Evolutionary conservation across 2,329 filamentous ascomycete species (phyloP).

Genomic region (Sclerotinia glacialis): DNA sequence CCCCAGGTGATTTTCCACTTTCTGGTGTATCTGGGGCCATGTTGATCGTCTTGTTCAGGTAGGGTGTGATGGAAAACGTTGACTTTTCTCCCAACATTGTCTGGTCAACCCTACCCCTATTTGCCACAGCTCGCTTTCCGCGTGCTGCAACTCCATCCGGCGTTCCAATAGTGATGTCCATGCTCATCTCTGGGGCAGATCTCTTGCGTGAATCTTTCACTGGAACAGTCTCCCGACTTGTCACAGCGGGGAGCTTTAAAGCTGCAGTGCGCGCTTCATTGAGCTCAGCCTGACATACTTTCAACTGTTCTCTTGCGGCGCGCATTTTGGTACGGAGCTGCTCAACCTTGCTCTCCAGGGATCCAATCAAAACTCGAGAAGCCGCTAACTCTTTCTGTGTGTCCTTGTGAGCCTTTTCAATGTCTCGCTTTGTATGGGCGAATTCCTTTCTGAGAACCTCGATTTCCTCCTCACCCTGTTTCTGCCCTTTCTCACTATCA

Average conservation of each 20-base stretch:
- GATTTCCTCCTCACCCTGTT: conserved; percentile 46
- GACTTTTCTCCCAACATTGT: conserved; percentile 79
- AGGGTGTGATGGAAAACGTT: conserved; percentile 89
- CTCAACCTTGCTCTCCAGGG: conserved; percentile 40
- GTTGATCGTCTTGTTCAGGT: conserved; percentile 72
- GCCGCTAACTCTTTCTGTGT: conserved; percentile 37
- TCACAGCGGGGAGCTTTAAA: conserved; percentile 24
- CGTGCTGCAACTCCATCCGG: conserved; percentile 48
- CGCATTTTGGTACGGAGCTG: conserved; percentile 48
- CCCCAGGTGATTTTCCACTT: conserved; percentile 6
- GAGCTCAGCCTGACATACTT: conserved; percentile 54
- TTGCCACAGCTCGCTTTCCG: conserved; percentile 46
- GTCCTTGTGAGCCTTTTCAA: conserved; percentile 30
- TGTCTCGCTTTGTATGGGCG: conserved; percentile 38
- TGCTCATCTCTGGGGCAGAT: conserved; percentile 45
- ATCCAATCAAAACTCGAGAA: conserved; percentile 62
- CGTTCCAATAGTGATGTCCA: conserved; percentile 49
- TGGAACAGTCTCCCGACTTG: conserved; percentile 27
- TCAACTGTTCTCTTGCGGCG: conserved; percentile 68
- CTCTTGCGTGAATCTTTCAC: conserved; percentile 42
- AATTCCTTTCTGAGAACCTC: conserved; percentile 42
- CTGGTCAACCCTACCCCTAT: conserved; percentile 57
- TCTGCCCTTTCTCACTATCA: conserved; percentile 45
- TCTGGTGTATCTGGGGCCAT: conserved; percentile 45
- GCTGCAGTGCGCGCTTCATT: conserved; percentile 41